phyloP scores from a whole-genome alignment of 345 rosid genomes.

The Gossypium sturtianum region DNA sequence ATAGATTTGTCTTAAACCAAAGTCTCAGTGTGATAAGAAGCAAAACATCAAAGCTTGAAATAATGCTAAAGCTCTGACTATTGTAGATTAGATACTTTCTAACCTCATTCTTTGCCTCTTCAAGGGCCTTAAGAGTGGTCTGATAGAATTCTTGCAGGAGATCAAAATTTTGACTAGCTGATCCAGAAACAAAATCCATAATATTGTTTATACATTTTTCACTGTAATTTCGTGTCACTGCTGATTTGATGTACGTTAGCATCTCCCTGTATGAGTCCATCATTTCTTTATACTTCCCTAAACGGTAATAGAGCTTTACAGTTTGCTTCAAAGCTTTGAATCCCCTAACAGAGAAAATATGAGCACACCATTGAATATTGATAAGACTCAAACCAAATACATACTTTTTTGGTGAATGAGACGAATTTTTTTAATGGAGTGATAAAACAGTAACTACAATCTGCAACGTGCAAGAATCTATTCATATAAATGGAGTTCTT shows the following conservation, averaged over 20 bases:
- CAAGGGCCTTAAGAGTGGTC: slow-evolving; percentile 93
- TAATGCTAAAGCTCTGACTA: neutral
- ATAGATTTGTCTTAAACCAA: slow-evolving; percentile 94
- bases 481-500: neutral
- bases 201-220: slow-evolving; percentile 97
- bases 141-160: slow-evolving; percentile 91
- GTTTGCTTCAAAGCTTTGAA: slow-evolving; percentile 97
- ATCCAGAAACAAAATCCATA: slow-evolving; percentile 98
- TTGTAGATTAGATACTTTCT: neutral
- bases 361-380: neutral
- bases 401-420: neutral
- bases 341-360: slow-evolving; percentile 54
- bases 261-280: slow-evolving; percentile 91
- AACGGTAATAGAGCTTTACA: slow-evolving; percentile 87
- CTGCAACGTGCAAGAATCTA: neutral
- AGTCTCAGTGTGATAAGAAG: slow-evolving; percentile 59
- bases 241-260: slow-evolving; percentile 94
- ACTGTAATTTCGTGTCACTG: slow-evolving; percentile 93
- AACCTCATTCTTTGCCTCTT: slow-evolving; percentile 99
- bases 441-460: slow-evolving; percentile 4
- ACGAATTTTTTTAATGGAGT: neutral
- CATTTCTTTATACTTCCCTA: slow-evolving; percentile 86
- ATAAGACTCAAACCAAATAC: slow-evolving; percentile 4
- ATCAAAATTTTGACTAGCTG: slow-evolving; percentile 89
- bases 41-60: slow-evolving; percentile 16